These are phyloP conservation scores for Adiantum capillusveneris DNA, from an alignment of 75 land plant species.

Conservation along the genomic window DNA sequence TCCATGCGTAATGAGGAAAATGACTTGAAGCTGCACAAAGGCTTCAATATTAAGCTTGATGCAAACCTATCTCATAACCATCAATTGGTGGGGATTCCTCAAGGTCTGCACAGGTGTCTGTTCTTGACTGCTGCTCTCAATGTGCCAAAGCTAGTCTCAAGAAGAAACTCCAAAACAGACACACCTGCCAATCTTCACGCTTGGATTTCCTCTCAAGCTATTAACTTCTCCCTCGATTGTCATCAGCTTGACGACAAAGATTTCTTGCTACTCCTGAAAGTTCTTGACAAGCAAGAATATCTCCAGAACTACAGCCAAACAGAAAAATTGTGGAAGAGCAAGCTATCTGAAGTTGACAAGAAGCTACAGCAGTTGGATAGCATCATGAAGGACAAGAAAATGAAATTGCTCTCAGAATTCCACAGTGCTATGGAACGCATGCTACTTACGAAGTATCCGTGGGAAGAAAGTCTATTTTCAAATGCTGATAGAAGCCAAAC, in stretches of 20 bases:
- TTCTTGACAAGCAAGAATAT: not conserved
- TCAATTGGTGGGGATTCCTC: not conserved
- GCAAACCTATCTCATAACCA: not conserved
- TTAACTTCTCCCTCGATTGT: not conserved
- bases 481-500: too few species aligned
- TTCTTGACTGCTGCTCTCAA: not conserved
- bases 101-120: not conserved
- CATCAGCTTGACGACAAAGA: not conserved
- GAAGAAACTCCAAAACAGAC: not conserved
- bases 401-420: too few species aligned
- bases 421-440: too few species aligned
- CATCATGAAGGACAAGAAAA: too few species aligned
- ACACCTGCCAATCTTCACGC: too few species aligned
- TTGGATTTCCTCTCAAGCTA: not conserved
- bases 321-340: too few species aligned
- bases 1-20: constrained; percentile 15
- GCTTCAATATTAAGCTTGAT: constrained; percentile 6
- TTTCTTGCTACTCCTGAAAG: not conserved
- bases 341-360: too few species aligned
- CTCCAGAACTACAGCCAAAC: not conserved
- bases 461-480: too few species aligned
- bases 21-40: constrained; percentile 12
- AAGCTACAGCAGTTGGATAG: too few species aligned
- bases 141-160: not conserved
- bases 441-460: too few species aligned